Base-by-base conservation (phyloP, 192 early-diverging fungal genomes). In the Coemansia sp. region DNA sequence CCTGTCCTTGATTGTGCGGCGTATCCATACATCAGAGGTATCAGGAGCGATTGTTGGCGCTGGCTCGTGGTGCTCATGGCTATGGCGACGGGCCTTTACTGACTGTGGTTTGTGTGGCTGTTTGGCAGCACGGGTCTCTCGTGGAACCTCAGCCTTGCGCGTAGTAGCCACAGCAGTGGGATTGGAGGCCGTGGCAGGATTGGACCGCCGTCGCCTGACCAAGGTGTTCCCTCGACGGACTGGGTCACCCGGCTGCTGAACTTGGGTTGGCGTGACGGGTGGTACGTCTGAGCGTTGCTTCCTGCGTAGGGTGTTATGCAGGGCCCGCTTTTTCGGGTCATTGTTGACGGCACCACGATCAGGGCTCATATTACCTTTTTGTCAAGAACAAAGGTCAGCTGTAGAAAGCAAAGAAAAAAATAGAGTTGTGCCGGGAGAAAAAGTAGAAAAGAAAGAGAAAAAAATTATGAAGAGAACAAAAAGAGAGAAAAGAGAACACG, bases 11-110 rank as follows among this genome's bases (percentile, higher is more conserved):
- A 34, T 52, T 53, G 71, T 34, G 24, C 16, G 40, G 41, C 70
- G 70, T 46, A 27, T 49, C 62, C 55, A 64, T 44, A 46, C 63
- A 52, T 72, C 64, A 8, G 71, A 73, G 7, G 68, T 64, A 64
- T 73, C 71, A 38, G 33, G 40, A 2, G 52, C 8, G 39, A 73
- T 29, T 57, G 3, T 34, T 27, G 55, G 55, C 29, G 55, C 55
- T 31, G 12, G 29, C 29, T 57, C 27, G 55, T 57, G 66, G 31
- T 29, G 55, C 29, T 57, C 27, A 15, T 57, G 53, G 44, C 43
- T 70, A 43, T 29, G 52, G 16, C 36, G 49, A 34, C 50, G 66
- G 36, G 33, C 15, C 15, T 41, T 20, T 41, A 31, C 43, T 34
- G 61, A 18, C 39, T 34, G 20, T 34, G 39, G 43, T 33, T 44